Percentiles rank a stretch among this genome's conserved stretches.
These are phyloP conservation scores for Ramalina peruviana DNA, from an alignment of 495 filamentous ascomycete species.

Conservation along the genomic window DNA sequence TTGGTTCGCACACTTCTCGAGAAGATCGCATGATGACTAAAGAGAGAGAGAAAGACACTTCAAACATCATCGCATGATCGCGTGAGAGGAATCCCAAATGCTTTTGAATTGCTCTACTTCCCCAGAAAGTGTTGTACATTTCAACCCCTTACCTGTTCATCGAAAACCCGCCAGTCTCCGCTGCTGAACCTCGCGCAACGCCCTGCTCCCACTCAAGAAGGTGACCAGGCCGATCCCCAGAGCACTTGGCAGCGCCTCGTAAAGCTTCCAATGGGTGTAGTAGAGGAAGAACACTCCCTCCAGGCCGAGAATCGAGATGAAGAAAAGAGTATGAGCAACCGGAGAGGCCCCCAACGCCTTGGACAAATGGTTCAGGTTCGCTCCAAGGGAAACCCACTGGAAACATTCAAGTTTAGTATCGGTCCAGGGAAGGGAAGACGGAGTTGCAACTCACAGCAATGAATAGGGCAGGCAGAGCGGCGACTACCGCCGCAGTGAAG, in stretches of 20 bases:
- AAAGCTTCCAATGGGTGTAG: slow-evolving; percentile 86
- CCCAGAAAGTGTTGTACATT: too few species aligned
- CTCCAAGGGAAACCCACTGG: slow-evolving; percentile 70
- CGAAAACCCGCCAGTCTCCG: slow-evolving; percentile 69
- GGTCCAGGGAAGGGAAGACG: neutral
- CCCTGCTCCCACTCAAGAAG: slow-evolving; percentile 82
- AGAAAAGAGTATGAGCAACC: slow-evolving; percentile 65
- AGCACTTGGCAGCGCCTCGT: slow-evolving; percentile 70
- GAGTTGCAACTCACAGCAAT: slow-evolving; percentile 48
- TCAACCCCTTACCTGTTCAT: slow-evolving; percentile 19
- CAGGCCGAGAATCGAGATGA: slow-evolving; percentile 69
- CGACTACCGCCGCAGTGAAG: slow-evolving; percentile 58
- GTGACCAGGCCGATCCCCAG: slow-evolving; percentile 51
- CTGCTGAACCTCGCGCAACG: slow-evolving; percentile 82
- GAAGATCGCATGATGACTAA: too few species aligned
- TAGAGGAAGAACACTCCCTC: slow-evolving; percentile 92
- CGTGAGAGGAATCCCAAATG: too few species aligned
- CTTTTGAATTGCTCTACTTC: too few species aligned
- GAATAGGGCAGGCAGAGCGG: slow-evolving; percentile 57
- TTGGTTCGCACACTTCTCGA: too few species aligned
- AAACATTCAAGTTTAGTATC: neutral
- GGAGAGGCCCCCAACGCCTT: slow-evolving; percentile 61
- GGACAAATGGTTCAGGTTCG: slow-evolving; percentile 66
- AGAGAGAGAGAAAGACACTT: too few species aligned
- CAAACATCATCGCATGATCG: too few species aligned